phyloP scores from a whole-genome alignment of 768 basidiomycete species.

The Tricholoma bakamatsutake region DNA sequence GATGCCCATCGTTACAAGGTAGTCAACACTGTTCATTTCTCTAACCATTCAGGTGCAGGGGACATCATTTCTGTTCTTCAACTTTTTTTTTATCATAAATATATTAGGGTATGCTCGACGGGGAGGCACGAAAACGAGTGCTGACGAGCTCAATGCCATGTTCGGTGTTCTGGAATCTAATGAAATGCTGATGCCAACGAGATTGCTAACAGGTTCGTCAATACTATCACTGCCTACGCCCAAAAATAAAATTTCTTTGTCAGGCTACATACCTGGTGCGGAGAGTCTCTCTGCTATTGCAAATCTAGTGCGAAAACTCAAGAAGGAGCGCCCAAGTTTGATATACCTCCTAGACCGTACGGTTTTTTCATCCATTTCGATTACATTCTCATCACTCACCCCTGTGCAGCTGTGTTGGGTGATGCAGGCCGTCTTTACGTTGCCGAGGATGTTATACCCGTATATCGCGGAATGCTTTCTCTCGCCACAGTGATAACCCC shows the following conservation, averaged over 20 bases:
- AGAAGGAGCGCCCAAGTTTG: slow-evolving; percentile 48
- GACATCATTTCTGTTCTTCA: no score
- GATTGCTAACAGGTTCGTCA: slow-evolving; percentile 72
- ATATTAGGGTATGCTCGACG: slow-evolving; percentile 72
- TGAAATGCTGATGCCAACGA: slow-evolving; percentile 61
- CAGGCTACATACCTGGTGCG: slow-evolving; percentile 86
- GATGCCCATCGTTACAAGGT: slow-evolving; percentile 38
- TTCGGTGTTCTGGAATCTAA: slow-evolving; percentile 72
- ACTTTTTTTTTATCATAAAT: background rate
- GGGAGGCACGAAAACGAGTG: slow-evolving; percentile 74
- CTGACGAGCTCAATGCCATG: slow-evolving; percentile 69
- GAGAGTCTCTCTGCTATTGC: slow-evolving; percentile 68
- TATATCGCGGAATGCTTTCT: slow-evolving; percentile 76
- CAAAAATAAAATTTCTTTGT: background rate
- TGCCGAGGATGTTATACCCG: slow-evolving; percentile 76
- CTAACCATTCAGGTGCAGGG: slow-evolving; percentile 79
- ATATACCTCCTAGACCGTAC: slow-evolving; percentile 91
- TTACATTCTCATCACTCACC: background rate
- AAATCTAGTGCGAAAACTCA: slow-evolving; percentile 56
- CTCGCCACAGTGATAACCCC: slow-evolving; percentile 93
- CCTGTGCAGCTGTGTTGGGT: slow-evolving; percentile 77
- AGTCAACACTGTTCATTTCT: slow-evolving; percentile 91
- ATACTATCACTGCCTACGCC: background rate
- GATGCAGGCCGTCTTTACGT: slow-evolving; percentile 90
- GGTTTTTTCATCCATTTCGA: slow-evolving; percentile 19